These are phyloP conservation scores for Cystobasidium onofrii DNA, from an alignment of 768 basidiomycete species.

Conservation along the genomic window DNA sequence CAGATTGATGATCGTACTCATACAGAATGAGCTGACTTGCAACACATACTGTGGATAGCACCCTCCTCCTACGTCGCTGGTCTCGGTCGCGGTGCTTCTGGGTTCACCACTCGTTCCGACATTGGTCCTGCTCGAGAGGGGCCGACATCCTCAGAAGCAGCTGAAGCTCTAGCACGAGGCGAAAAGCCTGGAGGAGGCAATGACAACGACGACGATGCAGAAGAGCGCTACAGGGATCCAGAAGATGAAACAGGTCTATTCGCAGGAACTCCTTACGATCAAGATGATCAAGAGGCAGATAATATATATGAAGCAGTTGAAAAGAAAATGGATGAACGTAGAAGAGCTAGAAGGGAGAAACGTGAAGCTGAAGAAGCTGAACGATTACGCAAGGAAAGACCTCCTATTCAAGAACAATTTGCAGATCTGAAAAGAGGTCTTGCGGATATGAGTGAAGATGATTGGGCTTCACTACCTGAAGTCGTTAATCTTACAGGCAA, in stretches of 20 bases:
- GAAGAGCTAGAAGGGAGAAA: conserved; percentile 69
- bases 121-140: conserved; percentile 96
- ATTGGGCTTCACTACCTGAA: conserved; percentile 89
- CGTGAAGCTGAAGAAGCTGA: conserved; percentile 65
- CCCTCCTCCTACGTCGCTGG: conserved; percentile 97
- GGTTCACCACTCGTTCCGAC: conserved; percentile 92
- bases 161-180: conserved; percentile 77
- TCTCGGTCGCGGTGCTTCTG: conserved; percentile 82
- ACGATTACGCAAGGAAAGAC: conserved; percentile 73
- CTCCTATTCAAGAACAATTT: conserved; percentile 93
- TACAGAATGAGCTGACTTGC: background rate
- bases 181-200: conserved; percentile 56
- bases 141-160: conserved; percentile 80
- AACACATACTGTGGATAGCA: conserved; percentile 47
- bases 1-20: background rate
- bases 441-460: conserved; percentile 71
- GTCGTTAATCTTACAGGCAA: conserved; percentile 91
- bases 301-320: conserved; percentile 90
- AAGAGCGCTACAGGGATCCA: conserved; percentile 80
- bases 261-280: conserved; percentile 80
- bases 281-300: conserved; percentile 96
- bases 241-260: conserved; percentile 96
- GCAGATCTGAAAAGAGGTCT: conserved; percentile 88
- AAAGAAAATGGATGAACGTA: conserved; percentile 74
- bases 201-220: conserved; percentile 77